Base-by-base conservation (phyloP, 2,329 filamentous ascomycete genomes). In the Talaromyces sp. region DNA sequence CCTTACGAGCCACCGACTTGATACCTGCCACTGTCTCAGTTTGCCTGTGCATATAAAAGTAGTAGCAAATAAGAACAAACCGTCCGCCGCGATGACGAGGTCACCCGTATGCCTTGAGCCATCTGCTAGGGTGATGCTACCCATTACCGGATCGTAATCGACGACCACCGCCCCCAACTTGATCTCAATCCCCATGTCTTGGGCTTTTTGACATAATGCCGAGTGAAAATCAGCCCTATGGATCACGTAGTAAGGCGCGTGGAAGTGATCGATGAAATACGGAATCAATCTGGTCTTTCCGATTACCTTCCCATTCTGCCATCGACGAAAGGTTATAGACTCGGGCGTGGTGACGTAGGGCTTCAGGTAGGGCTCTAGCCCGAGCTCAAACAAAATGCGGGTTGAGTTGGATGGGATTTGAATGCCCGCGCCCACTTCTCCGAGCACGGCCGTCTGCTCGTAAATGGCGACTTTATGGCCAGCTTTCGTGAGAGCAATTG, bases 151-250 rank as follows among this genome's bases (percentile, higher is more conserved):
- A 5, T 61, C 25, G 28, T 58, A 61, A 3, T 39, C 33, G 7
- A 51, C 47, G 2, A 52, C 60, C 13, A 17, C 42, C 5, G 60
- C 27, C 9, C 42, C 62, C 8, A 64, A 39, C 27, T 59, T 55
- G 13, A 64, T 57, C 17, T 51, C 57, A 19, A 64, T 56, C 15
- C 62, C 62, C 27, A 62, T n/a, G 27, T 59, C 57, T 5, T 19
- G n/a, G 7, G 57, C 60, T 33, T 30, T 22, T 30, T 49, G 2
- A 17, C 30, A 56, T 2, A 62, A 11, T 25, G 57, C 53, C 6
- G 51, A 39, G n/a, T 82, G 77, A 32, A 81, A 77, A 65, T 82
- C 78, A 30, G 80, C 80, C n/a, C 81, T 76, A 68, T 83, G 81
- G 30, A 62, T 57, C 11, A 81, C 78, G 67, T 78, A 77, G 62